Evolutionary conservation across 148 eudicot species (phyloP), one percentile per base, ranked within the genome.

Genomic region (Chenopodium quinoa): DNA sequence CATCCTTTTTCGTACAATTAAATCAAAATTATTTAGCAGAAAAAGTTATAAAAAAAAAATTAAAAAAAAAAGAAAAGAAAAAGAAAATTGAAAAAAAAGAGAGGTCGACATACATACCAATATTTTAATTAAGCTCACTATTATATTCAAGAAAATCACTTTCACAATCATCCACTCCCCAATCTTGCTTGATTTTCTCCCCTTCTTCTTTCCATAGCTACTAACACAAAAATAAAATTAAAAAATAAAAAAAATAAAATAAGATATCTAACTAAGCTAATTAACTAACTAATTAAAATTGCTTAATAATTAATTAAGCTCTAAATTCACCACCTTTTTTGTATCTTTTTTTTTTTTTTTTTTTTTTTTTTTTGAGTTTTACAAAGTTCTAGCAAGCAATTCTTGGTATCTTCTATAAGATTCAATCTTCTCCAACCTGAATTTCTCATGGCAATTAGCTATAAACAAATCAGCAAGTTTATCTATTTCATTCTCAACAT

Each of bases 331-430:
- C 22, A 40, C 46, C 52, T 54, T 47, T 2, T 27, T 40, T 13
- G 54, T 50, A 50, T 50, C 54, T 50, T 2, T 29, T 54, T 40
- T 74, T 29, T 10, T 27, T 27, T 27, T 27, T 27, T 27, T 27
- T 27, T 52, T 40, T 74, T 48, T 19, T 27, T 3, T 19, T 1
- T 29, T 17, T n/a, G 13, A 74, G 37, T 0, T 63, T 85, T 79
- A 85, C 71, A 92, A 87, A 84, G 91, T 90, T 87, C 99, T 94
- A 79, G 98, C 98, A 91, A 97, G 87, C 91, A 97, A 92, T 77
- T 94, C 99, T 85, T 97, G 99, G 78, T 88, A 97, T 84, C 90
- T 94, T 86, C 99, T 89, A 75, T 90, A 86, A 20, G 99, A 97
- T 82, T 97, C 99, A 79, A 85, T 86, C 86, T 97, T 97, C 89